phyloP scores from a whole-genome alignment of 2,329 filamentous ascomycete species.

The Claviceps sp. region DNA sequence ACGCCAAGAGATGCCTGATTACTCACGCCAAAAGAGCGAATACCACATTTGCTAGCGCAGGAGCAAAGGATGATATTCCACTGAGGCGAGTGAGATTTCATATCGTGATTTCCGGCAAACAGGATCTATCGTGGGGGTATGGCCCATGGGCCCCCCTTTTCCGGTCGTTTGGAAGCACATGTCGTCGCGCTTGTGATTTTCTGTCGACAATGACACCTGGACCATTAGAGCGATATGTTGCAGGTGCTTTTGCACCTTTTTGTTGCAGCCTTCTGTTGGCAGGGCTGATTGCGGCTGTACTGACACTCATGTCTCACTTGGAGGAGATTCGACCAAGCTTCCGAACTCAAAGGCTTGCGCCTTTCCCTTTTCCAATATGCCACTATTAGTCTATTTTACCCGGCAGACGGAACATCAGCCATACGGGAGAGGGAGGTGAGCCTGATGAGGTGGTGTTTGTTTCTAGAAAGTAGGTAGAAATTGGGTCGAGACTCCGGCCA shows the following conservation, averaged over 20 bases:
- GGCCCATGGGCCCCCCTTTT: background rate
- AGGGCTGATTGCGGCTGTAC: conserved; percentile 1
- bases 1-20: background rate
- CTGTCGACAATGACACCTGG: background rate
- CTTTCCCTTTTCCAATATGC: background rate
- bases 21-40: background rate
- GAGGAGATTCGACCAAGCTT: background rate
- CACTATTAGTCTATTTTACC: conserved; percentile 1
- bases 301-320: background rate
- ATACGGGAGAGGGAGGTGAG: background rate
- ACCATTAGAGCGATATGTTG: background rate
- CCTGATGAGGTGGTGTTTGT: background rate
- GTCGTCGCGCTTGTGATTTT: background rate
- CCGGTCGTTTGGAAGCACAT: background rate
- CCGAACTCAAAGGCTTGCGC: background rate
- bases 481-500: background rate
- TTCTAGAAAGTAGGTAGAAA: background rate
- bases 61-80: background rate
- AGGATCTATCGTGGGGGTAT: background rate
- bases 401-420: background rate
- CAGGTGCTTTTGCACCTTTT: background rate
- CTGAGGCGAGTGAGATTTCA: background rate
- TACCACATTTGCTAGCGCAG: background rate
- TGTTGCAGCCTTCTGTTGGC: background rate
- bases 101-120: background rate